Conservation (phyloP, 495 filamentous ascomycete genomes). For the Xeromyces bisporus region DNA sequence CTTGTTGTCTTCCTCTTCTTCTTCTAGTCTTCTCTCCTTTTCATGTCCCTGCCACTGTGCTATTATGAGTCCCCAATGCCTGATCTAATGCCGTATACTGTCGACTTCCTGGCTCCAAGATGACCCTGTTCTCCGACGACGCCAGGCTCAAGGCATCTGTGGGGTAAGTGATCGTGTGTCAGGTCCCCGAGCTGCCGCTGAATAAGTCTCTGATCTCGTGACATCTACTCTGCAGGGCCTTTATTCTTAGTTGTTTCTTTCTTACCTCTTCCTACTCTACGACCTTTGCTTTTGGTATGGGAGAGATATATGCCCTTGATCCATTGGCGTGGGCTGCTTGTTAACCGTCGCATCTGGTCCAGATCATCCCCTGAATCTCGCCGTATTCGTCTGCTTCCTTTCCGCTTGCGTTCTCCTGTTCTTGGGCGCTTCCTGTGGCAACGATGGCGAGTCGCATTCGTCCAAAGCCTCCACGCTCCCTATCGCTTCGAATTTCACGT, state of each 20-base stretch:
- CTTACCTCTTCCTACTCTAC: slow-evolving; percentile 20
- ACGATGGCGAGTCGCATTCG: slow-evolving; percentile 3
- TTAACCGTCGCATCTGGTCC: neutral
- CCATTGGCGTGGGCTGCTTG: slow-evolving; percentile 4
- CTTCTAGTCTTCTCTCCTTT: no score
- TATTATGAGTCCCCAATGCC: neutral
- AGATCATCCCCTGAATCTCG: slow-evolving; percentile 28
- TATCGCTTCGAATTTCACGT: slow-evolving; percentile 10
- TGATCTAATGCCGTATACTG: neutral
- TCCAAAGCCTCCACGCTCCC: slow-evolving; percentile 11
- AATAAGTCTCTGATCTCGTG: no score
- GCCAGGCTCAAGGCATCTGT: slow-evolving; percentile 20
- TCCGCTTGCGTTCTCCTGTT: slow-evolving; percentile 17
- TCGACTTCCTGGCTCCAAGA: slow-evolving; percentile 4
- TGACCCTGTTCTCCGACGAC: slow-evolving; percentile 20
- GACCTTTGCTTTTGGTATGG: slow-evolving; percentile 28
- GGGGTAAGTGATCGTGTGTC: slow-evolving; percentile 17
- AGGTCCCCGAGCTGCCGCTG: no score
- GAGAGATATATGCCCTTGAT: neutral
- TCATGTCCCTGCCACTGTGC: no score
- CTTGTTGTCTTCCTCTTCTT: no score
- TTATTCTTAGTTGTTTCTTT: slow-evolving; percentile 20
- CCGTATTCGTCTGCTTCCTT: slow-evolving; percentile 20
- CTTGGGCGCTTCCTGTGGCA: slow-evolving; percentile 11
- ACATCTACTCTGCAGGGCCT: no score